Evolutionary conservation across 2,329 filamentous ascomycete genomes (phyloP), one percentile per base, ranked within the genome.

Genomic region (Aureobasidium pullulans): DNA sequence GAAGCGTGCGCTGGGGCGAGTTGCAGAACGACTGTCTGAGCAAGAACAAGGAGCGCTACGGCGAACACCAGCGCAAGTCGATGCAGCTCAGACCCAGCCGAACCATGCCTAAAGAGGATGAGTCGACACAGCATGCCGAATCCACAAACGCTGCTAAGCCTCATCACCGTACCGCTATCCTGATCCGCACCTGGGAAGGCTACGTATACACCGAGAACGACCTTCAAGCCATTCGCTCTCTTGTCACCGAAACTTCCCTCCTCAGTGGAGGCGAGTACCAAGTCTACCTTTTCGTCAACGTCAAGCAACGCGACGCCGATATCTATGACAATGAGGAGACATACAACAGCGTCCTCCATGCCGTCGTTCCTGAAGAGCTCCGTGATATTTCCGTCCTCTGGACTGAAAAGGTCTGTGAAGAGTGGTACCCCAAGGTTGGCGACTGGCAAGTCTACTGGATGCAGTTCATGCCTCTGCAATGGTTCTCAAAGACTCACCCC

Each of bases 381-480:
- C 79, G 81, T 61, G 80, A 82, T 62, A 89, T 91, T 62, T 83
- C 86, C 2, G 77, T 90, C 15, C 79, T 92, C 3, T 92, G 87
- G 87, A 89, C 86, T 64, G 86, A 89, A 61, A 67, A 72, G 19
- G 73, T 78, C 10, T 75, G 75, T 62, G 69, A 73, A 68, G 78
- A 66, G 15, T 77, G 75, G 73, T 81, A 80, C 63, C 77, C 77
- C 1, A 69, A 76, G n/a, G 71, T 80, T 40, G 73, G 70, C 39
- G 75, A 78, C 60, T 78, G 75, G 73, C 73, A 77, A 60, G 75
- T 78, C 8, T 78, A 78, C 66, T 79, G 76, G 75, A 72, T 76
- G 32, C 86, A 89, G 66, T 89, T 86, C 77, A 79, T 90, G 64
- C 86, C 87, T 6, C 79, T 91, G 2, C 88, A 91, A 69, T 86